These are phyloP conservation scores for Danielozyma ontarioensis DNA, from an alignment of 805 yeast species.

Conservation along the genomic window DNA sequence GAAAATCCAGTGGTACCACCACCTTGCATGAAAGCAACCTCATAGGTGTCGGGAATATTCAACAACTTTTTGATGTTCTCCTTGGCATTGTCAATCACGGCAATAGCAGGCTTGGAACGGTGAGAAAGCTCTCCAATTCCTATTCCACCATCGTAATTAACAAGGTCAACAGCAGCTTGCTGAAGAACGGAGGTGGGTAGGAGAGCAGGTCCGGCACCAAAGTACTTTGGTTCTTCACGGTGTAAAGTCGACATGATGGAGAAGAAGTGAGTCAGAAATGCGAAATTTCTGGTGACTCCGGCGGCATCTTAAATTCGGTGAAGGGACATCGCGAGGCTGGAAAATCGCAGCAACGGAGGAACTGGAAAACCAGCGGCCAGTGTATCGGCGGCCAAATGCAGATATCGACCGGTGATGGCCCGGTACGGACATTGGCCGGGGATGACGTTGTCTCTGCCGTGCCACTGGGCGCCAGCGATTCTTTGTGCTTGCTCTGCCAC, in stretches of 20 bases:
- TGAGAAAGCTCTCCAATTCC: conserved; percentile 97
- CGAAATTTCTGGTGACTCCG: too few relatives aligned
- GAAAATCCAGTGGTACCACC: conserved; percentile 98
- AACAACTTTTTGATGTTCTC: conserved; percentile 58
- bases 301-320: too few relatives aligned
- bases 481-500: too few relatives aligned
- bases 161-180: conserved; percentile 80
- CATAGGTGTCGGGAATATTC: conserved; percentile 85
- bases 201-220: conserved; percentile 99
- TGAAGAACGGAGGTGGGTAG: conserved; percentile 80
- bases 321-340: too few relatives aligned
- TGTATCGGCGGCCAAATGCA: too few relatives aligned
- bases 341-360: too few relatives aligned
- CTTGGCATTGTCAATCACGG: conserved; percentile 75
- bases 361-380: too few relatives aligned
- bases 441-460: too few relatives aligned
- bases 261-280: neutral
- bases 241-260: conserved; percentile 31
- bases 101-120: conserved; percentile 78
- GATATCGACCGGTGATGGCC: too few relatives aligned
- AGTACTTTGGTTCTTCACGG: conserved; percentile 73
- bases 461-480: too few relatives aligned
- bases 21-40: conserved; percentile 92
- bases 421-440: too few relatives aligned
- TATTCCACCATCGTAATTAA: conserved; percentile 69